Percentiles rank a stretch among this genome's conserved stretches.
phyloP scores from a whole-genome alignment of 163 green algal genomes.

The Botryococcus braunii region DNA sequence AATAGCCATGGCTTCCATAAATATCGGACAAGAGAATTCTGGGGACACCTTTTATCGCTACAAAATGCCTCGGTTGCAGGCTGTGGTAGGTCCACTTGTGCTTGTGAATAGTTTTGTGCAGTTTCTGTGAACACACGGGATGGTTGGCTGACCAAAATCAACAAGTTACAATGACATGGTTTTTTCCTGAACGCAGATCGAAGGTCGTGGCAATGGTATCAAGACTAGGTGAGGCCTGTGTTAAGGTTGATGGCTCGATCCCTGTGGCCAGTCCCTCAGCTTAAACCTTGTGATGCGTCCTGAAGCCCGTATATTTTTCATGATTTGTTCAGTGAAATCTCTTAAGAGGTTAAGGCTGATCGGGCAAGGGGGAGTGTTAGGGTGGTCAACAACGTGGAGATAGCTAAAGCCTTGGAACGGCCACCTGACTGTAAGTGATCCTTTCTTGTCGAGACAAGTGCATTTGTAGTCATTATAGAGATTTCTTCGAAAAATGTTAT shows the following conservation, averaged over 20 bases:
- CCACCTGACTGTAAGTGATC: slow-evolving; percentile 76
- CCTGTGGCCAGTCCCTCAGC: too few relatives aligned
- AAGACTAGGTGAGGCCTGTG: too few relatives aligned
- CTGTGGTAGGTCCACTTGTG: slow-evolving; percentile 48
- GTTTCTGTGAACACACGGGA: not conserved
- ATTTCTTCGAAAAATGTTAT: too few relatives aligned
- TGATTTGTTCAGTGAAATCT: too few relatives aligned
- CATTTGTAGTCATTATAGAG: too few relatives aligned
- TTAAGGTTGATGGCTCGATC: too few relatives aligned
- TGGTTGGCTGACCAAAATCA: not conserved
- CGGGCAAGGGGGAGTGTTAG: too few relatives aligned
- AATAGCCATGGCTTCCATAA: not conserved
- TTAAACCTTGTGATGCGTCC: too few relatives aligned
- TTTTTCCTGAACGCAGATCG: slow-evolving; percentile 52
- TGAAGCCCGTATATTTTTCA: too few relatives aligned
- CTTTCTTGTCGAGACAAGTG: too few relatives aligned
- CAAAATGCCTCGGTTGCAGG: slow-evolving; percentile 93
- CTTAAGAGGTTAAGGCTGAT: too few relatives aligned
- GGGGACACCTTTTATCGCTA: slow-evolving; percentile 40
- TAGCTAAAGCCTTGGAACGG: slow-evolving; percentile 92
- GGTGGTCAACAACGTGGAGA: slow-evolving; percentile 98
- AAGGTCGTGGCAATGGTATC: slow-evolving; percentile 94
- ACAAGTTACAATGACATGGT: not conserved
- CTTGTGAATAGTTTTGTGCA: not conserved
- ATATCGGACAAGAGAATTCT: not conserved